Base-by-base conservation (phyloP, 371 early-diverging fungal genomes). In the Smittium culicis region DNA sequence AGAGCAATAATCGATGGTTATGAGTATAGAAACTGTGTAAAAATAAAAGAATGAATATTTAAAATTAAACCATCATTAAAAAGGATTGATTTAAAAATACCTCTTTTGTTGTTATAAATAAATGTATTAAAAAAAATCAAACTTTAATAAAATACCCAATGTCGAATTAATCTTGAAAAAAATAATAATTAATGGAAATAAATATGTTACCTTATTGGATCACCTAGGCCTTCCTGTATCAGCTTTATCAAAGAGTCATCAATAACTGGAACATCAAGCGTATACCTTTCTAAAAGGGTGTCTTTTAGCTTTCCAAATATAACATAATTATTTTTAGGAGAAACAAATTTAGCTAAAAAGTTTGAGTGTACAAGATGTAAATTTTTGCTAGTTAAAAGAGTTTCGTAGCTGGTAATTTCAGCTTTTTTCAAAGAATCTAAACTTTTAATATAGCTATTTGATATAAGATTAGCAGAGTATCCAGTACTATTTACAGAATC, bases 161-260 rank as follows among this genome's bases (percentile, higher is more conserved):
- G n/a, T n/a, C n/a, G n/a, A n/a, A n/a, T n/a, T n/a, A n/a, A n/a
- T n/a, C n/a, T n/a, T n/a, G n/a, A n/a, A n/a, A n/a, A n/a, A n/a
- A n/a, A n/a, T n/a, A n/a, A n/a, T n/a, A n/a, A n/a, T n/a, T n/a
- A n/a, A n/a, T n/a, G n/a, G n/a, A n/a, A n/a, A n/a, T n/a, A n/a
- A n/a, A n/a, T n/a, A n/a, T n/a, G n/a, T 45, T 57, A 57, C 57
- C 57, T 57, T 14, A 57, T 14, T 57, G 57, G 57, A 3, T 57
- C n/a, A 57, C n/a, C 25, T 27, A 57, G 25, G 27, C 57, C 57
- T n/a, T 57, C 57, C 27, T 57, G 14, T n/a, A 57, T 27, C 14
- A 27, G 25, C 57, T 57, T 57, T 3, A 57, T 16, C 57, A 57
- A 27, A 57, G 57, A n/a, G 25, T 57, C 57, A 25, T 25, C 25